Percentiles rank a stretch among this genome's conserved stretches.
These are phyloP conservation scores for Lasiodiplodia hormozganensis DNA, from an alignment of 2,329 filamentous ascomycete species.

Conservation along the genomic window DNA sequence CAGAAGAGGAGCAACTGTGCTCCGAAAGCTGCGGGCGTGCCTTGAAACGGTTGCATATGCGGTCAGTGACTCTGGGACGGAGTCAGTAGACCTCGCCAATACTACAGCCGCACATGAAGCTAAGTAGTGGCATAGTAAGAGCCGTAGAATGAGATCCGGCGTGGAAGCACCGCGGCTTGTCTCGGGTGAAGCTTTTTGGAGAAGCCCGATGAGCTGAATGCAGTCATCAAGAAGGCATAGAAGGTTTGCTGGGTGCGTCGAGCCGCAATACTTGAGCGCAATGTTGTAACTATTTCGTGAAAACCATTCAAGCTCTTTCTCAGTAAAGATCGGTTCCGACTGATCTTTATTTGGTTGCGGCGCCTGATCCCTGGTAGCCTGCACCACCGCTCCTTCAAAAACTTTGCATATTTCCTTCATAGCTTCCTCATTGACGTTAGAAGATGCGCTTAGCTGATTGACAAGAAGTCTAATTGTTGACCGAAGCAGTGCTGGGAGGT, in stretches of 20 bases:
- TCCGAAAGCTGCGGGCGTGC: conserved; percentile 67
- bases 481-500: conserved; percentile 70
- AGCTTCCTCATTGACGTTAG: conserved; percentile 50
- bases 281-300: conserved; percentile 82
- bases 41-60: conserved; percentile 67
- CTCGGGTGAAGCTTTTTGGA: conserved; percentile 33
- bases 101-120: conserved; percentile 54
- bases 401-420: conserved; percentile 61
- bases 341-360: conserved; percentile 48
- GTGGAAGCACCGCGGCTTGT: neutral
- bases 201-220: conserved; percentile 51
- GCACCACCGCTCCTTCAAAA: conserved; percentile 59
- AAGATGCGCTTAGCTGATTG: conserved; percentile 41
- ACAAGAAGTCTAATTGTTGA: conserved; percentile 62
- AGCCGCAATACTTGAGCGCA: conserved; percentile 66
- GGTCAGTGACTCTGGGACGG: conserved; percentile 55
- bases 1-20: conserved; percentile 49
- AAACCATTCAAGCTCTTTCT: conserved; percentile 81
- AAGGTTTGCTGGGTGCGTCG: conserved; percentile 63
- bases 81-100: conserved; percentile 56
- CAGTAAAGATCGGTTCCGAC: conserved; percentile 58
- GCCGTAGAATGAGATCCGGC: conserved; percentile 62
- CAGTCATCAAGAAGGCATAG: conserved; percentile 61
- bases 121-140: conserved; percentile 76
- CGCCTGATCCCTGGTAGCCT: conserved; percentile 52